Conservation (phyloP, 805 yeast genomes). For the Kuraishia cidri region DNA sequence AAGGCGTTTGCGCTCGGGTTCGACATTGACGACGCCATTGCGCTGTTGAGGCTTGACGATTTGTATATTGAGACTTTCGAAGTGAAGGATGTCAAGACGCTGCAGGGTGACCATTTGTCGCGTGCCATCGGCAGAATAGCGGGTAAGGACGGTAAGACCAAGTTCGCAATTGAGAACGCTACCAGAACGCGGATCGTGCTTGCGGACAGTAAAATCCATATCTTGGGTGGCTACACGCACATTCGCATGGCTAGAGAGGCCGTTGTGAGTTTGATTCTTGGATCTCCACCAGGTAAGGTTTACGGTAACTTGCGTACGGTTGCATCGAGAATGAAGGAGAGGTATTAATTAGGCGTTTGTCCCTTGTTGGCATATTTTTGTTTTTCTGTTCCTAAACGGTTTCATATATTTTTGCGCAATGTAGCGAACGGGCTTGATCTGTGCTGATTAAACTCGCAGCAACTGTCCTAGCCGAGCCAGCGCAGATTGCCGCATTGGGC, state of each 20-base stretch:
- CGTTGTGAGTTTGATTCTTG: conserved; percentile 87
- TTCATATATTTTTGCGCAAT: conserved; percentile 12
- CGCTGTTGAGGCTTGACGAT: conserved; percentile 89
- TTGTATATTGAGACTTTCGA: conserved; percentile 96
- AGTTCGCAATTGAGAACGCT: conserved; percentile 97
- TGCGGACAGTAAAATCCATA: conserved; percentile 95
- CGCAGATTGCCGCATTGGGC: no score
- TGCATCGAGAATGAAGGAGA: conserved; percentile 94
- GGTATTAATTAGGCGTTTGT: no score
- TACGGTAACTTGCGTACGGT: conserved; percentile 96
- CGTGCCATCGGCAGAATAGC: conserved; percentile 99
- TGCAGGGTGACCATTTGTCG: conserved; percentile 92
- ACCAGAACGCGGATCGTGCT: conserved; percentile 96
- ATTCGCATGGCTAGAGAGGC: conserved; percentile 98
- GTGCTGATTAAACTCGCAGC: no score
- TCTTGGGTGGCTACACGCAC: conserved; percentile 93
- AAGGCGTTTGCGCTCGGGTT: conserved; percentile 95
- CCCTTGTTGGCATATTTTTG: no score
- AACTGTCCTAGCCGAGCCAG: no score
- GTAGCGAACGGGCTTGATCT: no score
- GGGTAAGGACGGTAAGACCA: conserved; percentile 98
- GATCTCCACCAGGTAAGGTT: conserved; percentile 98
- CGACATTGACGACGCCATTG: conserved; percentile 95
- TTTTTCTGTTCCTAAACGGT: conserved; percentile 4
- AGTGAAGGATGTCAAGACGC: conserved; percentile 91